Conservation (phyloP, 192 early-diverging fungal genomes). For the Rhizophagus prolifer region DNA sequence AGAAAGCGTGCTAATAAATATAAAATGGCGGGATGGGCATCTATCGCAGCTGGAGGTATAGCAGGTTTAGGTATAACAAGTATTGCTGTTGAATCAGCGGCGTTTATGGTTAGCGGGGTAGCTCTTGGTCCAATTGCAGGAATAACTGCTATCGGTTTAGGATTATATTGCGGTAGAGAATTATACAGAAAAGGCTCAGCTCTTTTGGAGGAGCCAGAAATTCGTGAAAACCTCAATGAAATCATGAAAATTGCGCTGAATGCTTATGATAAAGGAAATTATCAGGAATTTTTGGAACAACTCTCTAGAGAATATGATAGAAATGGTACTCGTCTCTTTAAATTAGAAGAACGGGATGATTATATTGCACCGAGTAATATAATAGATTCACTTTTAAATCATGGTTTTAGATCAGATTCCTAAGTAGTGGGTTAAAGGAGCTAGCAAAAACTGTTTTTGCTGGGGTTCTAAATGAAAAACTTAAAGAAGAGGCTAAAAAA, state of each 20-base stretch:
- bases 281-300: background rate
- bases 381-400: background rate
- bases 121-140: background rate
- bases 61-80: too few relatives aligned
- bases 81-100: background rate
- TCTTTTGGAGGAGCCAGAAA: background rate
- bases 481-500: background rate
- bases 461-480: background rate
- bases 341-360: background rate
- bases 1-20: background rate
- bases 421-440: background rate
- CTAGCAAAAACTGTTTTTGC: background rate
- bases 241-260: background rate
- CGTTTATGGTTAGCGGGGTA: background rate
- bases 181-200: background rate
- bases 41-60: background rate
- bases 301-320: background rate
- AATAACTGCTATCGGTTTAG: background rate
- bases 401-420: constrained; percentile 13
- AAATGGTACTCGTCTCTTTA: background rate
- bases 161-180: background rate
- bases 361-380: background rate
- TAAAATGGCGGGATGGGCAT: background rate
- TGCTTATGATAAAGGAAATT: background rate
- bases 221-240: background rate